Evolutionary conservation across 768 basidiomycete species (phyloP), one percentile per base, ranked within the genome.

Genomic region (Leccinum pellstonianum): DNA sequence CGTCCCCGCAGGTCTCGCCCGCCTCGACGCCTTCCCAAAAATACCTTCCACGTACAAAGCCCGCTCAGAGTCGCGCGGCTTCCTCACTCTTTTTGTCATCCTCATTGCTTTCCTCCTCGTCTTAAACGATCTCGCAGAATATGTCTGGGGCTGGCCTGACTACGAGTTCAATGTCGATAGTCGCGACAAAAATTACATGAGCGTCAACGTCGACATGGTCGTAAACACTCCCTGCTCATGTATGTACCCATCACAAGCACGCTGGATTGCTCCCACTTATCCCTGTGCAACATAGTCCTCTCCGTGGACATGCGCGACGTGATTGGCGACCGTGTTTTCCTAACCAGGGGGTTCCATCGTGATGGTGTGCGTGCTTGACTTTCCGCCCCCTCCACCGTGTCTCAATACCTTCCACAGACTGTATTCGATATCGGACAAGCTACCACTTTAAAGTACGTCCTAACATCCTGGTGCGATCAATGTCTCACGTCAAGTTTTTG

Each of bases 221-320:
- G 90, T 98, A 38, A 91, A 91, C 66, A 97, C 94, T 84, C 94
- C 93, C 3, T 98, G 95, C 76, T 80, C 82, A 75, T 93, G 95
- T 96, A 73, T 75, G 93, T 84, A 15, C 19, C 5, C 4, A n/a
- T 5, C 6, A 51, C 15, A 17, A 9, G 47, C n/a, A 23, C 12
- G 10, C 5, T 29, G 27, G 1, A 0, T 11, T 33, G 23, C 14
- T 23, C 5, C 6, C 25, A 23, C 56, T 68, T 54, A 57, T 53
- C 41, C 9, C 15, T 21, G 35, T 33, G 11, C 10, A 3, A 29
- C 62, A 29, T 63, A 98, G 95, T 81, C 70, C 77, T 98, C 54
- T 87, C 85, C 52, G 89, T 98, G 25, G 96, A 98, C 70, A 71
- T 99, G 61, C 80, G 95, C 59, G 96, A 99, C 71, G 91, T 90